Conservation (phyloP, 1,284 basidiomycete genomes). For the Ustilago vetiveriae region DNA sequence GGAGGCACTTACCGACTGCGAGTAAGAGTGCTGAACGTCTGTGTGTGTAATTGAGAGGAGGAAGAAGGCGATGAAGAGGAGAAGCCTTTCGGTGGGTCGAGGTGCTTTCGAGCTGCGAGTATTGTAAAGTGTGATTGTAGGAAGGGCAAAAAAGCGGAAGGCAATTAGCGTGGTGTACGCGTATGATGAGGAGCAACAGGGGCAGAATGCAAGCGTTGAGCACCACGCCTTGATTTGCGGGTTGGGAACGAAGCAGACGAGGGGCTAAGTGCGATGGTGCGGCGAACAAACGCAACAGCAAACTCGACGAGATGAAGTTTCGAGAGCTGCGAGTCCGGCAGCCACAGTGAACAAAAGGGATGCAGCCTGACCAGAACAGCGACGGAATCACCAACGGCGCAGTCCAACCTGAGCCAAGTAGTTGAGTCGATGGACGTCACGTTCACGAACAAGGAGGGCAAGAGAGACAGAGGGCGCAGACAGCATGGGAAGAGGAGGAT, state of each 20-base stretch:
- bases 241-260: constrained; percentile 5
- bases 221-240: constrained; percentile 19
- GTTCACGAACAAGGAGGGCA: too few relatives aligned
- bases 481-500: too few relatives aligned
- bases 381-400: neutral
- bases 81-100: constrained; percentile 33
- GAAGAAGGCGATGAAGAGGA: constrained; percentile 2
- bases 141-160: constrained; percentile 3
- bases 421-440: too few relatives aligned
- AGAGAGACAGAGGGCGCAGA: too few relatives aligned
- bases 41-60: too few relatives aligned
- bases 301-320: constrained; percentile 39
- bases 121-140: constrained; percentile 44
- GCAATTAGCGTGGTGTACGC: constrained; percentile 19
- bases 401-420: too few relatives aligned
- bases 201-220: constrained; percentile 40
- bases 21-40: neutral
- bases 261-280: constrained; percentile 26
- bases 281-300: constrained; percentile 17
- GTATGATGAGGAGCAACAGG: constrained; percentile 39
- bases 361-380: neutral
- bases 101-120: constrained; percentile 21
- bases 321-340: constrained; percentile 12
- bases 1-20: neutral
- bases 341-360: constrained; percentile 2